Evolutionary conservation across 2,329 filamentous ascomycete species (phyloP), one percentile per base, ranked within the genome.

Genomic region (Aspergillus floridensis): DNA sequence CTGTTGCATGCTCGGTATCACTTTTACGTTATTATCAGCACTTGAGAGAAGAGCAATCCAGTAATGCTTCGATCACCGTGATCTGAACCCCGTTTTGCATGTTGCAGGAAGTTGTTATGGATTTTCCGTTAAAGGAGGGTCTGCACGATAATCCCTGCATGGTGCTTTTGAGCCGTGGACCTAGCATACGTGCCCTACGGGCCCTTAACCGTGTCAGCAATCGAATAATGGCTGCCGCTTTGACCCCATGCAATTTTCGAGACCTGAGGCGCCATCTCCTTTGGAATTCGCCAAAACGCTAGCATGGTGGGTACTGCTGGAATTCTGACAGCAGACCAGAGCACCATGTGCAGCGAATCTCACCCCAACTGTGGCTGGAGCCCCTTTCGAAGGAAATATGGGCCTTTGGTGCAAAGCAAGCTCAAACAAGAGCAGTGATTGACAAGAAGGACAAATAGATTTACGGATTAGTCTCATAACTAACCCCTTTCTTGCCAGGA

Each of bases 131-230:
- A 32, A 35, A 48, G 12, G 41, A 54, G n/a, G n/a, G 26, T 35
- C 52, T 48, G 41, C 24, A 48, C 11, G 52, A 48, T 48, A 31
- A 54, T 54, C 52, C 38, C 52, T 46, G 52, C 52, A 22, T 54
- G 16, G 38, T 44, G n/a, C 41, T 31, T 29, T 54, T 48, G 26
- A 21, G 5, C 26, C 44, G 11, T 32, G 26, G 19, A 46, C 10
- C 10, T 35, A 44, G 38, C 38, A 44, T 44, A 44, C 38, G 38
- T 44, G 38, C 38, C 38, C 38, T 44, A 44, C 38, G 38, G 38
- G 38, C n/a, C n/a, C 16, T 44, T n/a, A 19, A n/a, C 38, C 16
- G 38, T 44, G 38, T 16, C 16, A 19, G 38, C 38, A 44, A 19
- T 44, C 38, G 16, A 44, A 44, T 44, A 5, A 19, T 29, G 47